Base-by-base conservation (phyloP, 192 early-diverging fungal genomes). In the Phycomyces nitens region DNA sequence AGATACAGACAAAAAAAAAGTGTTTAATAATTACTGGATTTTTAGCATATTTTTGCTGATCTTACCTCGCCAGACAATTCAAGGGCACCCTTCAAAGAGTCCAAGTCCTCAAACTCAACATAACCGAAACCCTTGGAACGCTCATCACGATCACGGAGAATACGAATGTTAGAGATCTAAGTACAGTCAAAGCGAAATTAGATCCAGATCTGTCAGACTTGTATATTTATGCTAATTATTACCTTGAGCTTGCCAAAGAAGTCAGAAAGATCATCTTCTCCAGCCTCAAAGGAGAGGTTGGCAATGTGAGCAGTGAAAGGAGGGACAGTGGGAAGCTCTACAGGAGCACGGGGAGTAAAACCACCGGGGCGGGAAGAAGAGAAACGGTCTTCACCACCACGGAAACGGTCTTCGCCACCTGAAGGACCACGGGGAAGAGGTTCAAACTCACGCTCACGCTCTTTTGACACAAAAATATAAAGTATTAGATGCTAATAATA, bases 61-160 rank as follows among this genome's bases (percentile, higher is more conserved):
- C 53, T 51, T 70, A 80, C 72, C 70, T 82, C 77, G 11, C 87
- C 86, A 59, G 71, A 77, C 39, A 89, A 60, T 8, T 79, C 84
- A 65, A 97, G 80, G 43, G 94, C 96, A 58, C 64, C 76, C 76
- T 83, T 89, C 63, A 99, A 83, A 39, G 84, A 89, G 21, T 96
- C 93, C 20, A 89, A 59, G 53, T 87, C 86, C 21, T 89, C 86
- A 72, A 99, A 99, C 83, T 97, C 94, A 55, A 94, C 89, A 77
- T 98, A 99, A 21, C 94, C 95, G 69, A 91, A 98, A 38, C 97
- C 97, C 71, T 95, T 94, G 51, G 88, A 86, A 73, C 84, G 85
- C 41, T 88, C 89, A 23, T 89, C 87, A 53, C 77, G 87, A 75
- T 96, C 93, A 60, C 83, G 83, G 58, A 94, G 77, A 62, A 99